phyloP scores from a whole-genome alignment of 257 asterid species.

The Nicotiana tomentosiformis region DNA sequence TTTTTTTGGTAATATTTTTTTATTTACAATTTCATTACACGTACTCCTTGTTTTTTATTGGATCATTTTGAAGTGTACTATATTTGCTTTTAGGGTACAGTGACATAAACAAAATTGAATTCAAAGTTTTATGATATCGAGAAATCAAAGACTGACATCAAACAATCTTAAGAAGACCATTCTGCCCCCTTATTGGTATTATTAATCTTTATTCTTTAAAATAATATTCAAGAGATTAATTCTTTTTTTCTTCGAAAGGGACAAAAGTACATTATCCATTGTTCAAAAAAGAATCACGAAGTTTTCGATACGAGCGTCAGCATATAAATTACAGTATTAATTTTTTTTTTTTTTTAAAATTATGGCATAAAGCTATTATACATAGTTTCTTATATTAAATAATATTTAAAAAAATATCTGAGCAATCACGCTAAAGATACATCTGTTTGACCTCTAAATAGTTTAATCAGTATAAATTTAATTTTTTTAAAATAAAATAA shows the following conservation, averaged over 20 bases:
- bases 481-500: not conserved
- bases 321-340: not conserved
- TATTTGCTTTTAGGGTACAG: not conserved
- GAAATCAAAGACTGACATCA: not conserved
- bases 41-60: too few relatives aligned
- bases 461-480: not conserved
- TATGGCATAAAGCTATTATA: too few relatives aligned
- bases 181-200: not conserved
- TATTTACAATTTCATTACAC: too few relatives aligned
- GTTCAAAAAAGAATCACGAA: not conserved
- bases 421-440: not conserved
- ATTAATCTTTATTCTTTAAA: not conserved
- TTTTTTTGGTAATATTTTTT: too few relatives aligned
- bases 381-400: too few relatives aligned
- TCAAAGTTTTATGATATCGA: not conserved
- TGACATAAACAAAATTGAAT: not conserved
- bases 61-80: too few relatives aligned
- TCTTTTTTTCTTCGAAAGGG: not conserved
- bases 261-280: not conserved
- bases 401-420: not conserved
- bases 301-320: not conserved
- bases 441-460: not conserved
- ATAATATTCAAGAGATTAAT: not conserved
- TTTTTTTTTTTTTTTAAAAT: too few relatives aligned
- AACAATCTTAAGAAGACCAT: not conserved